Percentiles rank a stretch among this genome's conserved stretches.
These are phyloP conservation scores for Penicillium parvum DNA, from an alignment of 495 filamentous ascomycete genomes.

Conservation along the genomic window DNA sequence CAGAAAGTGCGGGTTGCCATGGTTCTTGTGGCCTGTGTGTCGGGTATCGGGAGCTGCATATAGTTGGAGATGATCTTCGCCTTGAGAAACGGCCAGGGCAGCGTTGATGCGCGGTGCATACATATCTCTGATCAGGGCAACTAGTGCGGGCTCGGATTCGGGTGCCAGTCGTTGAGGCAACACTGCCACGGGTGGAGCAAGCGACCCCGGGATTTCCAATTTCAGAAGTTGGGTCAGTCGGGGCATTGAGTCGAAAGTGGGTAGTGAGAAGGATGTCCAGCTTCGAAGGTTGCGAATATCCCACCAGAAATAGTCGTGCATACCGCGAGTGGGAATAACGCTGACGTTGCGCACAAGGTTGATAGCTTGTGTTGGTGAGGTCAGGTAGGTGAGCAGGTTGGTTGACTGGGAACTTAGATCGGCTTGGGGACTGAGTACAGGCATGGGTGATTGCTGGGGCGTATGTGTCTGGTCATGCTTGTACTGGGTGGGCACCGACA, in stretches of 20 bases:
- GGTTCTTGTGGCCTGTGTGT: slow-evolving; percentile 45
- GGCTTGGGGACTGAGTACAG: slow-evolving; percentile 31
- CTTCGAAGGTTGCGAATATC: slow-evolving; percentile 80
- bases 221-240: slow-evolving; percentile 70
- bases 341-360: slow-evolving; percentile 77
- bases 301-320: slow-evolving; percentile 88
- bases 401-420: slow-evolving; percentile 50
- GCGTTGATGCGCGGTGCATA: slow-evolving; percentile 78
- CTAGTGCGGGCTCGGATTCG: slow-evolving; percentile 67
- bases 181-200: slow-evolving; percentile 57
- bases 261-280: slow-evolving; percentile 73
- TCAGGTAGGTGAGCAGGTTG: slow-evolving; percentile 73
- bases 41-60: slow-evolving; percentile 53
- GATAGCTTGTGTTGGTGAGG: slow-evolving; percentile 70
- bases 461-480: slow-evolving; percentile 35
- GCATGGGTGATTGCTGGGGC: slow-evolving; percentile 48
- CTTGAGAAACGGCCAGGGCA: slow-evolving; percentile 64
- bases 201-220: slow-evolving; percentile 57
- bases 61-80: slow-evolving; percentile 54
- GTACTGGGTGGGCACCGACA: slow-evolving; percentile 38
- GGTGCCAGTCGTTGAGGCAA: slow-evolving; percentile 55
- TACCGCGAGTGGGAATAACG: slow-evolving; percentile 60
- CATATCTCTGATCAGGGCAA: slow-evolving; percentile 62
- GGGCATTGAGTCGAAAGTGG: slow-evolving; percentile 67
- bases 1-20: slow-evolving; percentile 56